These are phyloP conservation scores for Torulaspora delbrueckii DNA, from an alignment of 805 yeast species.

Conservation along the genomic window DNA sequence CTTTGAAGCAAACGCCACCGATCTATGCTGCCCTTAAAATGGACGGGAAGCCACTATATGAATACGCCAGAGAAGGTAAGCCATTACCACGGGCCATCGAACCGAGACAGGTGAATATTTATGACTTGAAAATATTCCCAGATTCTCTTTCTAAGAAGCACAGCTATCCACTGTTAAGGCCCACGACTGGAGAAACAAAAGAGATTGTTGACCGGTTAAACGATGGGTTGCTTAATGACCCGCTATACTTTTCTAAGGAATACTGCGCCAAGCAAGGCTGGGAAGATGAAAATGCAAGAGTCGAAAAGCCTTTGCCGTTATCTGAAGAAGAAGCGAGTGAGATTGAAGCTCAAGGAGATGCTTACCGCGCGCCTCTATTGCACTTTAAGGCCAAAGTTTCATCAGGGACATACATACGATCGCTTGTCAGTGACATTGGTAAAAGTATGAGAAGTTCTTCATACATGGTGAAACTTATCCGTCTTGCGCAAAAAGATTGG, in stretches of 20 bases:
- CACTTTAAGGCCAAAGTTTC: constrained; percentile 77
- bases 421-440: constrained; percentile 84
- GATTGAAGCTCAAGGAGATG: constrained; percentile 34
- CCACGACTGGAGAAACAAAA: constrained; percentile 30
- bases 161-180: constrained; percentile 43
- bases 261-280: constrained; percentile 43
- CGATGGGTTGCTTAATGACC: constrained; percentile 60
- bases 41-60: constrained; percentile 90
- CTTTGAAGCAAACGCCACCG: constrained; percentile 86
- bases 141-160: constrained; percentile 56
- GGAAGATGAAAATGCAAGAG: constrained; percentile 38
- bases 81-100: constrained; percentile 84
- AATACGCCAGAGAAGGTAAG: constrained; percentile 83
- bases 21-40: constrained; percentile 89
- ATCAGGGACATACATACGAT: constrained; percentile 92
- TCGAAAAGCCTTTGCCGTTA: constrained; percentile 40
- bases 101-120: constrained; percentile 63
- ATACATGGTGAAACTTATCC: constrained; percentile 77
- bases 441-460: constrained; percentile 74
- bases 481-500: constrained; percentile 83
- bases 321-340: constrained; percentile 32
- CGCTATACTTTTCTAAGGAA: constrained; percentile 54
- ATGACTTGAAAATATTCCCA: constrained; percentile 44
- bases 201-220: constrained; percentile 30
- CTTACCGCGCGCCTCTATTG: constrained; percentile 57